Base-by-base conservation (phyloP, 768 basidiomycete species). In the Boletus rubropictus region DNA sequence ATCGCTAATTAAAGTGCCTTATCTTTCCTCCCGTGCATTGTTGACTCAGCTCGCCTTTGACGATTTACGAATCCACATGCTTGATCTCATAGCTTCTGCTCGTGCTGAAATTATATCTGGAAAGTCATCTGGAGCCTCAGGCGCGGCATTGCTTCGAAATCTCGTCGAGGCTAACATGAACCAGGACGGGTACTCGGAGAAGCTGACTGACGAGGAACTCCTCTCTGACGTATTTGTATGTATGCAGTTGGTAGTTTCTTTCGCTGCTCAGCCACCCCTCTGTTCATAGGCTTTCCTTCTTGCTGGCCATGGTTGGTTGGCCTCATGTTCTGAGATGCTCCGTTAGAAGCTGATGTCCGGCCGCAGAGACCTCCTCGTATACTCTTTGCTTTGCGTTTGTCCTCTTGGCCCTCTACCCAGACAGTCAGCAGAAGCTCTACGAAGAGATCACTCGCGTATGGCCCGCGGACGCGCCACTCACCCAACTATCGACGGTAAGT, bases 371-470 rank as follows among this genome's bases (percentile, higher is more conserved):
- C 0, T 68, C 74, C 1, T 68, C 76, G 5, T 71, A 77, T 50
- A 63, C 74, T 0, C 62, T 77, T 4, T 63, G 64, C 32, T 77
- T 77, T 46, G 65, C 69, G 1, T 47, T 78, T 12, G 61, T 56
- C 0, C 61, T 76, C 10, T 59, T 81, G 7, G 79, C 80, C 4
- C 61, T 79, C 11, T 61, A 79, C 52, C 77, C 78, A 3, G 73
- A 74, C 1, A 64, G 65, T 27, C 80, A 81, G 53, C 59, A 69
- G 22, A 74, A 67, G 44, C 52, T 81, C 0, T 71, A 68, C 39
- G 65, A 74, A 28, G 76, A 80, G 44, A 57, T 69, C 5, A 28
- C 42, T 7, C 45, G 39, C 14, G 34, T 73, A n/a, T 77, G 76
- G 71, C 73, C 75, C 9, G 52, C 63, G 4, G 68, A 65, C 14